Evolutionary conservation across 2,329 filamentous ascomycete species (phyloP), one percentile per base, ranked within the genome.

Genomic region (Epichloe elymi): DNA sequence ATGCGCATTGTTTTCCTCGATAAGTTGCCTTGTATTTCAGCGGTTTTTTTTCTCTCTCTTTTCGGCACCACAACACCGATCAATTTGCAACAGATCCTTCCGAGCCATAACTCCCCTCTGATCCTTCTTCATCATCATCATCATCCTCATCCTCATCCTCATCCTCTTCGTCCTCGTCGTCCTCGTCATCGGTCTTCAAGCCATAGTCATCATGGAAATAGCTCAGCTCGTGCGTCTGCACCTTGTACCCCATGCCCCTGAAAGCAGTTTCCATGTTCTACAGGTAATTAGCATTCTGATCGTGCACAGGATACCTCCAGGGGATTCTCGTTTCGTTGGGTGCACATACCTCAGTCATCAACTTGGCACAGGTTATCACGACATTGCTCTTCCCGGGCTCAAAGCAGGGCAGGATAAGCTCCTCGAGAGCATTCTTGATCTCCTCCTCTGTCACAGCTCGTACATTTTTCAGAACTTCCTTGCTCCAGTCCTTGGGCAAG

Each of bases 171-270:
- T 71, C 71, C 0, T 73, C 73, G 0, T 72, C 74, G 1, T 76
- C 74, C 0, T 82, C 80, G 0, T 82, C 82, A 0, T 82, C 82
- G 2, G 74, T 75, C 64, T 85, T 77, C 45, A 96, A 69, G 0
- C 91, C 91, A 63, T 97, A 97, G 61, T 89, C 87, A 56, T 96
- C 88, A 65, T 94, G 82, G 66, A 95, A 97, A 60, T 86, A 78
- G 41, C 82, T 80, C 47, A 97, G 74, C 30, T 83, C 74, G 62
- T 83, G 83, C 39, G 86, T 76, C 62, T 87, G 78, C 0, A 85
- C 84, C 64, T 83, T 83, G 72, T 95, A 98, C 0, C 89, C 89
- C 51, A 81, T 82, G 1, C 71, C 73, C 57, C 80, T 76, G 60
- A 97, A 87, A 2, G 85, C 82, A 57, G 82, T 82, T 60, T 85